These are phyloP conservation scores for Botrytis porri DNA, from an alignment of 2,329 filamentous ascomycete genomes.

Conservation along the genomic window DNA sequence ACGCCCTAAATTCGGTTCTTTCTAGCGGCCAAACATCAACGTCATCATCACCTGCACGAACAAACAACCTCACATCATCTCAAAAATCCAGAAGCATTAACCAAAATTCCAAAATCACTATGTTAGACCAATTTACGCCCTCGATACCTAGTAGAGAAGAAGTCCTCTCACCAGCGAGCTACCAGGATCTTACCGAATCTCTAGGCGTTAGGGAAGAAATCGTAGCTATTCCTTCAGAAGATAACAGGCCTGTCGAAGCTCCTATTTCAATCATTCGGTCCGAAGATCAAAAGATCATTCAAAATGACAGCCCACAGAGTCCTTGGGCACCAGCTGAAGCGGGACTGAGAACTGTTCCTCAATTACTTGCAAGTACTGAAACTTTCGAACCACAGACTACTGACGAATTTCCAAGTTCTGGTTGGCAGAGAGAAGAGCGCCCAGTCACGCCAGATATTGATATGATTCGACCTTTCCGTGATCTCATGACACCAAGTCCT, in stretches of 20 bases:
- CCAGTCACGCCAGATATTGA: conserved; percentile 22
- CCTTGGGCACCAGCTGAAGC: conserved; percentile 17
- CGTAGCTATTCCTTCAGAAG: not conserved
- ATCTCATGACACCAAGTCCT: conserved; percentile 28
- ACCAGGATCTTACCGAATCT: not conserved
- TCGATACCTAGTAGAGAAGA: not conserved
- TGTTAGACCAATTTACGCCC: not conserved
- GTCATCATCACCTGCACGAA: conserved; percentile 4
- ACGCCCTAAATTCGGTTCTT: not conserved
- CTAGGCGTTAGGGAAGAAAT: not conserved
- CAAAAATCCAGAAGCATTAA: not conserved
- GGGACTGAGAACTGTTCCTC: not conserved
- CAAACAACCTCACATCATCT: conserved; percentile 4
- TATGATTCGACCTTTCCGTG: conserved; percentile 28
- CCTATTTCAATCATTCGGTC: no score
- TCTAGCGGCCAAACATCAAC: conserved; percentile 12
- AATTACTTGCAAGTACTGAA: not conserved
- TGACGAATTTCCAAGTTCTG: conserved; percentile 1
- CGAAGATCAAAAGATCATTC: not conserved
- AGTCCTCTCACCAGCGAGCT: not conserved
- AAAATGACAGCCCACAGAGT: conserved; percentile 15
- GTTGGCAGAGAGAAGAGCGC: conserved; percentile 26
- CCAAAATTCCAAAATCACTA: not conserved
- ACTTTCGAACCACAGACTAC: not conserved
- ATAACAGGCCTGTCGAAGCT: no score